Conservation (phyloP, 495 filamentous ascomycete genomes). For the Hypoxylon intermedium region DNA sequence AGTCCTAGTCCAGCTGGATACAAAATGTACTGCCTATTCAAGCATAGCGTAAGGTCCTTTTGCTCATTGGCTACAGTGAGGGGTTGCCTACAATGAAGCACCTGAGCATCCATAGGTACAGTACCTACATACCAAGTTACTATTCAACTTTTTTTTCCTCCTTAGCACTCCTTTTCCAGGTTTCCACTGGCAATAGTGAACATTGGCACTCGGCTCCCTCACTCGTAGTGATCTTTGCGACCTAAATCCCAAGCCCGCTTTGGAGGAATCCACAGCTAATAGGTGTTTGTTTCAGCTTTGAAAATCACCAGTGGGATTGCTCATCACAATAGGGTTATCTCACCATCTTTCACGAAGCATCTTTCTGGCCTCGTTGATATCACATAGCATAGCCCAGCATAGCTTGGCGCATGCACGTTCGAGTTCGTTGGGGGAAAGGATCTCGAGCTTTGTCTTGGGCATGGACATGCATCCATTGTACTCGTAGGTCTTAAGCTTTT, state of each 20-base stretch:
- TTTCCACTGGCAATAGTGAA: constrained; percentile 21
- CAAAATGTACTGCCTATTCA: constrained; percentile 18
- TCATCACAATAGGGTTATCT: constrained; percentile 35
- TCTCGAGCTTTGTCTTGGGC: constrained; percentile 28
- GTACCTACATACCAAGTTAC: constrained; percentile 1
- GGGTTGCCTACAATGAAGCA: not conserved
- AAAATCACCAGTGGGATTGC: constrained; percentile 21
- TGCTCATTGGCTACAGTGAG: not conserved
- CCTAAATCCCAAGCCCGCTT: constrained; percentile 16
- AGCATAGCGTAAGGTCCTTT: constrained; percentile 17
- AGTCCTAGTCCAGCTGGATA: constrained; percentile 34
- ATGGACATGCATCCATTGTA: constrained; percentile 18
- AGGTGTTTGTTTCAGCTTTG: constrained; percentile 33
- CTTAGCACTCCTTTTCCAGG: constrained; percentile 17
- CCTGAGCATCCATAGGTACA: no score
- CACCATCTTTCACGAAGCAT: constrained; percentile 14
- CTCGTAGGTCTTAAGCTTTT: constrained; percentile 10
- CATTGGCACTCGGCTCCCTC: constrained; percentile 16
- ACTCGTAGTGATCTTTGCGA: constrained; percentile 8
- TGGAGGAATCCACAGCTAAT: constrained; percentile 27
- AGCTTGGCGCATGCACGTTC: constrained; percentile 6
- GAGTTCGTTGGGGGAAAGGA: constrained; percentile 19
- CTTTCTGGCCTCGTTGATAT: constrained; percentile 22
- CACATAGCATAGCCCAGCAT: constrained; percentile 3
- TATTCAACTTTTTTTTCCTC: constrained; percentile 15